Percentiles rank a stretch among this genome's conserved stretches.
These are phyloP conservation scores for Linum lewisii DNA, from an alignment of 345 rosid species.

Conservation along the genomic window DNA sequence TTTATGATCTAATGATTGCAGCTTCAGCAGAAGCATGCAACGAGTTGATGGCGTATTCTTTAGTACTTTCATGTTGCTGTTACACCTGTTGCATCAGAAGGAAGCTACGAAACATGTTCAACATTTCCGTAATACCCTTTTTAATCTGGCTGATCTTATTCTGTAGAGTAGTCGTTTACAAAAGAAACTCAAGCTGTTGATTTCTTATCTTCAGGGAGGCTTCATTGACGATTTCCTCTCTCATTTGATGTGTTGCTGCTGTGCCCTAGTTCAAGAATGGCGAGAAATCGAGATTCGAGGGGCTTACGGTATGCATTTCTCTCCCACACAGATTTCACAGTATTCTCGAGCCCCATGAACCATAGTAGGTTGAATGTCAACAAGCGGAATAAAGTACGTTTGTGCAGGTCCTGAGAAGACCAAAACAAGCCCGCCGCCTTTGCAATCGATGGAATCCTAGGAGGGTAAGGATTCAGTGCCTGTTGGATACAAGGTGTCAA, in stretches of 20 bases:
- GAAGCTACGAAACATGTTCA: slow-evolving; percentile 76
- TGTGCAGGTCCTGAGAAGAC: slow-evolving; percentile 70
- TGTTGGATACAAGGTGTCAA: slow-evolving; percentile 7
- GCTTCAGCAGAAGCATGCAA: slow-evolving; percentile 96
- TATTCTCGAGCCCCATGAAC: background rate
- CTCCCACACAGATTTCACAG: background rate
- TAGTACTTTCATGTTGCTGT: slow-evolving; percentile 94
- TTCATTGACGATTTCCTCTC: slow-evolving; percentile 88
- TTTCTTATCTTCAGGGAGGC: slow-evolving; percentile 54
- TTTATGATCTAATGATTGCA: slow-evolving; percentile 23
- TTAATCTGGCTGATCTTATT: no score
- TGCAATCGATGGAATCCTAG: slow-evolving; percentile 76
- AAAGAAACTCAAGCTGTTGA: background rate
- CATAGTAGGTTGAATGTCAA: background rate
- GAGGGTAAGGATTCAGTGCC: slow-evolving; percentile 8
- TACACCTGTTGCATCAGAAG: slow-evolving; percentile 91
- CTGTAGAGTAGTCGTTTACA: background rate
- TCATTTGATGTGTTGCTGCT: slow-evolving; percentile 95
- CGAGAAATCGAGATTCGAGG: slow-evolving; percentile 94
- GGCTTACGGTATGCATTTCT: slow-evolving; percentile 37
- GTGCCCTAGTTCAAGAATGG: slow-evolving; percentile 96
- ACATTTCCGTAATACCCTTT: slow-evolving; percentile 51
- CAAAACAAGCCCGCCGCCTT: slow-evolving; percentile 63
- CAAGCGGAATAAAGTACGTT: background rate
- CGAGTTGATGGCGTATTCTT: slow-evolving; percentile 84